These are phyloP conservation scores for Begonia fuchsioides DNA, from an alignment of 306 rosid species.

Conservation along the genomic window DNA sequence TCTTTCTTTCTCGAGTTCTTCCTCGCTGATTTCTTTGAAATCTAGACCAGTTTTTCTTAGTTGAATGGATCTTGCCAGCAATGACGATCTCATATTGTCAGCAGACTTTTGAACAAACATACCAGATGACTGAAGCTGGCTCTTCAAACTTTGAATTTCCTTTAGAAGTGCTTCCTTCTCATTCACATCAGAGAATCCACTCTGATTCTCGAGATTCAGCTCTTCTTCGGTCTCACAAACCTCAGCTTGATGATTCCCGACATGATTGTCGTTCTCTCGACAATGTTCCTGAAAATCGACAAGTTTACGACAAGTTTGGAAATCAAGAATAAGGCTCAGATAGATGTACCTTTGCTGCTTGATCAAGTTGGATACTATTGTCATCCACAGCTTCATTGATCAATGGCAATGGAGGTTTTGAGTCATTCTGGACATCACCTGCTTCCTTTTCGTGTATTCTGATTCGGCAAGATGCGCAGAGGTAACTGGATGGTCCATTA, in stretches of 20 bases:
- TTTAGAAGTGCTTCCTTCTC: constrained; percentile 86
- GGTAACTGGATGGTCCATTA: constrained; percentile 25
- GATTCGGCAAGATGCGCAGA: constrained; percentile 60
- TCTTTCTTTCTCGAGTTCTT: constrained; percentile 72
- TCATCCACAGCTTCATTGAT: too few species aligned
- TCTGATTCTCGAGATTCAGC: constrained; percentile 13
- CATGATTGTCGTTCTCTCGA: constrained; percentile 25
- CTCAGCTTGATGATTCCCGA: too few species aligned
- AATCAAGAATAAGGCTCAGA: not conserved
- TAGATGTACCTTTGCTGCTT: not conserved
- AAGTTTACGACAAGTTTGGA: not conserved
- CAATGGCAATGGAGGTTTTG: too few species aligned
- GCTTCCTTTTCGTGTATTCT: constrained; percentile 24
- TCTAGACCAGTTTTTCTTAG: constrained; percentile 36
- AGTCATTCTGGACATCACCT: constrained; percentile 26
- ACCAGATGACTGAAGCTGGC: constrained; percentile 46
- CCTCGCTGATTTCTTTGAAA: constrained; percentile 24
- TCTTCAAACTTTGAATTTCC: constrained; percentile 63
- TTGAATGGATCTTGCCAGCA: constrained; percentile 64
- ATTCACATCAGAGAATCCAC: constrained; percentile 26
- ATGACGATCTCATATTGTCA: constrained; percentile 67
- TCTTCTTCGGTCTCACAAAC: constrained; percentile 4
- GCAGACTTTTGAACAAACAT: constrained; percentile 44
- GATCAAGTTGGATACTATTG: too few species aligned
- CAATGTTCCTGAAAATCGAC: constrained; percentile 13